Conservation (phyloP, 805 yeast genomes). For the Martiniozyma abietophila region DNA sequence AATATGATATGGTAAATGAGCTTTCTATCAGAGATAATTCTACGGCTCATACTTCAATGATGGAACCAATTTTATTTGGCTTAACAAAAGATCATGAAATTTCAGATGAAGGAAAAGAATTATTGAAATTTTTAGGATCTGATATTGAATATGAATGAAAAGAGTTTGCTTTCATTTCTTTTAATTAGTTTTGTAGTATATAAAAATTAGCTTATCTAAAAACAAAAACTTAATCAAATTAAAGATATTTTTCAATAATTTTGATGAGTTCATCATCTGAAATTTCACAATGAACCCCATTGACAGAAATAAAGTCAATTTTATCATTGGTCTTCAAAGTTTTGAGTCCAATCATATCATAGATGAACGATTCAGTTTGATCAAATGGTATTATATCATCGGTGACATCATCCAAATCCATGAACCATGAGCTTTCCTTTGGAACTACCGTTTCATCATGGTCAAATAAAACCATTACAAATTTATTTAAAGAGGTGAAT, state of each 20-base stretch:
- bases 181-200: neutral
- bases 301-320: constrained; percentile 41
- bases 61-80: too few relatives aligned
- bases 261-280: constrained; percentile 38
- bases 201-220: too few relatives aligned
- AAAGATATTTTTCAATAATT: constrained; percentile 38
- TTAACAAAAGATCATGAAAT: too few relatives aligned
- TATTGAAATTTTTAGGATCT: constrained; percentile 19
- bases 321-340: constrained; percentile 33
- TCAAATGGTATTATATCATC: constrained; percentile 37
- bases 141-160: constrained; percentile 20
- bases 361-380: constrained; percentile 39
- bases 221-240: constrained; percentile 15
- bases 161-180: neutral
- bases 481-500: constrained; percentile 35
- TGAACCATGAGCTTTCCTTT: constrained; percentile 61
- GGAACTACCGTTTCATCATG: constrained; percentile 67
- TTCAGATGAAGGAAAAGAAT: constrained; percentile 1
- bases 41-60: constrained; percentile 1
- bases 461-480: constrained; percentile 52
- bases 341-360: constrained; percentile 54
- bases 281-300: constrained; percentile 61
- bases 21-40: neutral
- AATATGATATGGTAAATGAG: too few relatives aligned
- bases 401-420: constrained; percentile 37